Conservation (phyloP, 2,329 filamentous ascomycete genomes). For the Myrmaecium sp. region DNA sequence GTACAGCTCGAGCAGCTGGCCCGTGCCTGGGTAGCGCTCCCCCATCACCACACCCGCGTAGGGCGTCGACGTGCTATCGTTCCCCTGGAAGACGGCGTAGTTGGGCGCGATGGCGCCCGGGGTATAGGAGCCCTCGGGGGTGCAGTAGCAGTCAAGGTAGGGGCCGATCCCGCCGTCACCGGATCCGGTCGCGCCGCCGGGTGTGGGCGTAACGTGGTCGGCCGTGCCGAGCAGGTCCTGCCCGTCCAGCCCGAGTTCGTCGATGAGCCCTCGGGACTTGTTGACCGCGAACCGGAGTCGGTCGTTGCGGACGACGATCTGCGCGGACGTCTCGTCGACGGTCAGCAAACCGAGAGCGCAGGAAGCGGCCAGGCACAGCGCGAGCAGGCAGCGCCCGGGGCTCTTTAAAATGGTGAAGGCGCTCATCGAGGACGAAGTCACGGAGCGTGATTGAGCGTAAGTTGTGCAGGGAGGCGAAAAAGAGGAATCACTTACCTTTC, state of each 20-base stretch:
- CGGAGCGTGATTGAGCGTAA: too few relatives aligned
- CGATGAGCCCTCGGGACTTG: conserved; percentile 26
- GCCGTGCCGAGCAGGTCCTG: conserved; percentile 36
- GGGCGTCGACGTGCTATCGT: conserved; percentile 30
- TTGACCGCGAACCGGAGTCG: conserved; percentile 27
- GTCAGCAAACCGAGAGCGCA: conserved; percentile 7
- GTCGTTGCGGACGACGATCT: conserved; percentile 27
- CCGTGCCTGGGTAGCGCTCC: conserved; percentile 40
- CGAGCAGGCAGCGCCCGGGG: too few relatives aligned
- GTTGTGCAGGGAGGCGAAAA: too few relatives aligned
- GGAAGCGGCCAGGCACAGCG: too few relatives aligned
- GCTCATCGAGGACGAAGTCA: too few relatives aligned
- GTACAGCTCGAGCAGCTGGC: conserved; percentile 45
- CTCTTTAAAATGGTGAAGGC: too few relatives aligned
- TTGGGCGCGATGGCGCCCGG: conserved; percentile 33
- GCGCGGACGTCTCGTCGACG: conserved; percentile 13
- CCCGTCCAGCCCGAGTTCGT: conserved; percentile 27
- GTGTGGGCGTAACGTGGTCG: conserved; percentile 7
- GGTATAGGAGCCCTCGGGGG: conserved; percentile 41
- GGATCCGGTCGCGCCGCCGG: conserved; percentile 8
- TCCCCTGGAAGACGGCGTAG: conserved; percentile 35
- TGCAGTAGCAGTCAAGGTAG: conserved; percentile 49
- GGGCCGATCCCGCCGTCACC: conserved; percentile 34
- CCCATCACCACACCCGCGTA: conserved; percentile 45
- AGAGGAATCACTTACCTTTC: too few relatives aligned